Base-by-base conservation (phyloP, 352 stramenopile species). In the Peronosclerospora sorghi region DNA sequence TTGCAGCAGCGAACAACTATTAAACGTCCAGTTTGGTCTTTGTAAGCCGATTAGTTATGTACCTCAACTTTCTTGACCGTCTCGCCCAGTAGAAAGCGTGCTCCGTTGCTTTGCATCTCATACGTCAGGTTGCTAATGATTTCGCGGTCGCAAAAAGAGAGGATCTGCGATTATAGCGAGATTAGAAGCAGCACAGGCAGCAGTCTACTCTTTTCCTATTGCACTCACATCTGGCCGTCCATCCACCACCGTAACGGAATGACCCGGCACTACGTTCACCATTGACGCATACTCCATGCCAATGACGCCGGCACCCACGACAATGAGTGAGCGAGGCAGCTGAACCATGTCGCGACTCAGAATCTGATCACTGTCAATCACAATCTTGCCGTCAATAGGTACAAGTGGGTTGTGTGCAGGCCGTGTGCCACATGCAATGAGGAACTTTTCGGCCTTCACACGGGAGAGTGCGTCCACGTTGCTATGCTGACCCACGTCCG, bases 231-330 rank as follows among this genome's bases (percentile, higher is more conserved):
- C 75, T 36, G 67, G 59, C 1, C 79, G 72, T 5, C 73, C 70
- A 30, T 95, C 83, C 21, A 95, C 79, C 14, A 95, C 77, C 13
- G 79, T 94, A 41, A 95, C 83, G 23, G 69, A 78, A 34, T 86
- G 84, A 2, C 83, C 83, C 7, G 79, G 82, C 14, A 95, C 57
- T 26, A 95, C 76, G 48, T 89, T 94, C 19, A 95, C 60, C 81
- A 95, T 95, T 34, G 73, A 88, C 13, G 83, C 83, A 62, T 95
- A 95, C 56, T 95, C 83, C 65, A 95, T 95, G 50, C 83, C 83
- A 27, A 95, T 91, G 35, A 95, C 83, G 6, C 83, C 83, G 2
- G 83, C 83, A 20, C 83, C 83, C 8, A 88, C 58, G 17, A 91
- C 78, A 32, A 91, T 86, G 34, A 86, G 70, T 44, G 71, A 85